phyloP scores from a whole-genome alignment of 2,329 filamentous ascomycete genomes.

The Dactylellina drechsleri region DNA sequence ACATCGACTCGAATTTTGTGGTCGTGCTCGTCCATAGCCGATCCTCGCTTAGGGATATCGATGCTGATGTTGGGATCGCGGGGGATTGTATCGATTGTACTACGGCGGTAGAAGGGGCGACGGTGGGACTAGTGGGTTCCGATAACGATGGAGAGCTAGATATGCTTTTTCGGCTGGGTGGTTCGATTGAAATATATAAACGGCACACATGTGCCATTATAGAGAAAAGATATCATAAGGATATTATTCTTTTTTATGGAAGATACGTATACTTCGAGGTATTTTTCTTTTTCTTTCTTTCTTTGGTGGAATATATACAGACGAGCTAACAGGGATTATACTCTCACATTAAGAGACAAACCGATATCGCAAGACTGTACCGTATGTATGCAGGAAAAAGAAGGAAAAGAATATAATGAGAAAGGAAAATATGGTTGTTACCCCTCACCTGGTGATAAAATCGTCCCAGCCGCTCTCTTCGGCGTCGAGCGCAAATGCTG shows the following conservation, averaged over 20 bases:
- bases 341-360: conserved; percentile 14
- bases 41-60: conserved; percentile 34
- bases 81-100: conserved; percentile 40
- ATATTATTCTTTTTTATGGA: conserved; percentile 46
- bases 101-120: conserved; percentile 14
- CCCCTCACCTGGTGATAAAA: conserved; percentile 47
- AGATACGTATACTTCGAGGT: conserved; percentile 1
- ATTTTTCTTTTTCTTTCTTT: conserved; percentile 19
- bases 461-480: conserved; percentile 55
- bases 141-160: conserved; percentile 53
- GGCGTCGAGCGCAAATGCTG: conserved; percentile 52
- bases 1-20: conserved; percentile 40
- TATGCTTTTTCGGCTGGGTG: conserved; percentile 52
- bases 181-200: conserved; percentile 24
- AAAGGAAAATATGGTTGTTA: conserved; percentile 30
- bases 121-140: conserved; percentile 27
- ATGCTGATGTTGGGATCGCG: conserved; percentile 40
- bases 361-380: conserved; percentile 26
- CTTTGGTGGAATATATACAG: conserved; percentile 50
- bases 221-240: conserved; percentile 39
- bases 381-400: background rate
- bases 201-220: conserved; percentile 10
- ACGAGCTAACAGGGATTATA: conserved; percentile 46
- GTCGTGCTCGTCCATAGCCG: conserved; percentile 35
- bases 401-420: conserved; percentile 13